phyloP scores from a whole-genome alignment of 2,329 filamentous ascomycete genomes.

The Seiridium unicorne region DNA sequence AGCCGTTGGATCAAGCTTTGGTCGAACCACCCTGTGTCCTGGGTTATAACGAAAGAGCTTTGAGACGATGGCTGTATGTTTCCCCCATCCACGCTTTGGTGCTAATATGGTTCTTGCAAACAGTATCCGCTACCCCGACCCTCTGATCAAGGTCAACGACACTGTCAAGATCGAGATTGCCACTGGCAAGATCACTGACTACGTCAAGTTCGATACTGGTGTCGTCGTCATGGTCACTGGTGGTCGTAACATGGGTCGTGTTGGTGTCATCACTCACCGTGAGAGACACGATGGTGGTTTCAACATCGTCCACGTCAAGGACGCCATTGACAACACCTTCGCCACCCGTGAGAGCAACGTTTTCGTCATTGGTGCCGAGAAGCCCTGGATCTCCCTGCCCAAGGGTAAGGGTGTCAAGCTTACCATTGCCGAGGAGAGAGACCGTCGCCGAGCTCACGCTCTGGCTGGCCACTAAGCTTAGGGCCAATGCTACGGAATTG shows the following conservation, averaged over 20 bases:
- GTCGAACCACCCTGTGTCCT: slow-evolving; percentile 49
- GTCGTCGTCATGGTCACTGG: slow-evolving; percentile 97
- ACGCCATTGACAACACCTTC: slow-evolving; percentile 99
- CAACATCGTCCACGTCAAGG: slow-evolving; percentile 99
- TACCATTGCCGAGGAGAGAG: slow-evolving; percentile 97
- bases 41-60: slow-evolving; percentile 31
- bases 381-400: slow-evolving; percentile 98
- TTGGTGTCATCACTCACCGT: slow-evolving; percentile 99
- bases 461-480: slow-evolving; percentile 48
- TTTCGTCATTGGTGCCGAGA: slow-evolving; percentile 97
- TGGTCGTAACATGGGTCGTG: slow-evolving; percentile 99
- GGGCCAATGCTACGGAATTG: slow-evolving; percentile 14
- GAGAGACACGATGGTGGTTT: slow-evolving; percentile 99
- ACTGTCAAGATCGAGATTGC: slow-evolving; percentile 98
- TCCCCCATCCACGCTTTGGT: slow-evolving; percentile 22
- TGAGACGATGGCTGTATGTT: slow-evolving; percentile 55
- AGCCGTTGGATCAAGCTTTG: slow-evolving; percentile 99
- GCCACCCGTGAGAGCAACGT: slow-evolving; percentile 99
- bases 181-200: slow-evolving; percentile 97
- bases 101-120: slow-evolving; percentile 35
- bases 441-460: slow-evolving; percentile 79
- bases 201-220: slow-evolving; percentile 98
- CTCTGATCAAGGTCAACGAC: slow-evolving; percentile 99
- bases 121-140: slow-evolving; percentile 99
- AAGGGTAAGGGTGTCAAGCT: slow-evolving; percentile 99